Evolutionary conservation across 345 rosid species (phyloP).

Genomic region (Linum usitatissimum): DNA sequence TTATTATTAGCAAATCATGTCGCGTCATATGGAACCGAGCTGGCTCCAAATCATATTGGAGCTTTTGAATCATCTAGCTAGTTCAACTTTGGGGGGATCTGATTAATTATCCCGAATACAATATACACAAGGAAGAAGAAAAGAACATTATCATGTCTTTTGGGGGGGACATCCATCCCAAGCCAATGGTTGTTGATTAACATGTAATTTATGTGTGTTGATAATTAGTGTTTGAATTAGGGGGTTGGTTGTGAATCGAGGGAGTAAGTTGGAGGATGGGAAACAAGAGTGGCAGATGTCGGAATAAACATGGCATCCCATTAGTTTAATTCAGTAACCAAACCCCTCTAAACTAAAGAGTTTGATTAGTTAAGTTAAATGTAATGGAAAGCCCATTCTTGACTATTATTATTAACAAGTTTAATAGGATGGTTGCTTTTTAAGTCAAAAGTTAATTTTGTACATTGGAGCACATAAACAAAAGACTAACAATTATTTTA

Average conservation of each 20-base stretch:
- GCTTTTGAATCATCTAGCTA: conserved; percentile 1
- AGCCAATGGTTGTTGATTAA: conserved; percentile 10
- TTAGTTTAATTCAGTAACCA: conserved; percentile 12
- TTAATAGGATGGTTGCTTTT: not conserved
- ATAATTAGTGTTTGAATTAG: not conserved
- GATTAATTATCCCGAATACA: conserved; percentile 15
- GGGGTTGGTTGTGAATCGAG: not conserved
- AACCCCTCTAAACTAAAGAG: not conserved
- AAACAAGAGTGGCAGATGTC: conserved; percentile 37
- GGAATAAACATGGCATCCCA: conserved; percentile 42
- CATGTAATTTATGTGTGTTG: conserved; percentile 17
- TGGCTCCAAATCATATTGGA: conserved; percentile 5
- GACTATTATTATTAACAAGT: no score
- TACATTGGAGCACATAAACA: conserved; percentile 25
- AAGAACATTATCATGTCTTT: conserved; percentile 13
- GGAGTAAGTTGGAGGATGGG: conserved; percentile 38
- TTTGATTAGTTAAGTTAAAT: not conserved
- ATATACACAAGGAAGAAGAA: no score
- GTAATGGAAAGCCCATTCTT: no score
- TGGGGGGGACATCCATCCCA: no score
- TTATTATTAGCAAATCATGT: not conserved
- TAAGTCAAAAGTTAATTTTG: conserved; percentile 4
- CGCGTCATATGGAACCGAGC: not conserved
- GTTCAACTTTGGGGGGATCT: conserved; percentile 19
- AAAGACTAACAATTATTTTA: conserved; percentile 1